These are phyloP conservation scores for Ostreobium quekettii DNA, from an alignment of 139 green algal genomes.

Conservation along the genomic window DNA sequence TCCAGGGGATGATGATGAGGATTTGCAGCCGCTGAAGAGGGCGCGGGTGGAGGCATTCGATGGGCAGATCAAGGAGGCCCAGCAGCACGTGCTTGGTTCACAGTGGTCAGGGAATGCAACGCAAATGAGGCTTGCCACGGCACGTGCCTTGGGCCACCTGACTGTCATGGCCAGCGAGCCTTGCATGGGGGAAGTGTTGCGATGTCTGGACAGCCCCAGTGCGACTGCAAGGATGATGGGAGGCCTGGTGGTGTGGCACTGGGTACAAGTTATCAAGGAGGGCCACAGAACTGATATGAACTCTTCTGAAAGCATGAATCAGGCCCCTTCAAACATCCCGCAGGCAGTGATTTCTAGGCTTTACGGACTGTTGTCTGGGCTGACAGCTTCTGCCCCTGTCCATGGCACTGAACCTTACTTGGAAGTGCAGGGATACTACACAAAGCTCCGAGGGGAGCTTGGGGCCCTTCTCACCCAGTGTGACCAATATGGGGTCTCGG, in stretches of 20 bases:
- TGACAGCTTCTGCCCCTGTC: not conserved
- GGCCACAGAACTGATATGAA: no score
- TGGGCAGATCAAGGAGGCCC: no score
- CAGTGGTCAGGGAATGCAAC: slow-evolving; percentile 11
- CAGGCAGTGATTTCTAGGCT: slow-evolving; percentile 11
- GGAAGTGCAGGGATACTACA: slow-evolving; percentile 41
- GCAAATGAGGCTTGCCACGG: slow-evolving; percentile 10
- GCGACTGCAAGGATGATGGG: slow-evolving; percentile 27
- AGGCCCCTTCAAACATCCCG: no score
- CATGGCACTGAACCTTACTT: slow-evolving; percentile 38
- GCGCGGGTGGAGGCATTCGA: slow-evolving; percentile 14
- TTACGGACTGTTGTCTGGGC: slow-evolving; percentile 8
- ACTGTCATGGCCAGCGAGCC: not conserved
- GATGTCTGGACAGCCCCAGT: not conserved
- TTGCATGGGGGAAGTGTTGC: not conserved
- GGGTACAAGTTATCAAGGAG: slow-evolving; percentile 23
- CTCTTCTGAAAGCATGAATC: no score
- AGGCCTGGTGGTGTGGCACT: slow-evolving; percentile 30
- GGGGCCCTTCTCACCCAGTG: slow-evolving; percentile 28
- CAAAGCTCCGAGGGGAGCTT: slow-evolving; percentile 53
- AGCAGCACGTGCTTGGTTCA: slow-evolving; percentile 10
- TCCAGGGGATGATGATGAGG: no score
- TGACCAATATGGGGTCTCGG: no score
- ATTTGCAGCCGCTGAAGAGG: no score
- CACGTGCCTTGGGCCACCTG: not conserved